These are phyloP conservation scores for Cordyceps tenuipes DNA, from an alignment of 2,329 filamentous ascomycete genomes.

Conservation along the genomic window DNA sequence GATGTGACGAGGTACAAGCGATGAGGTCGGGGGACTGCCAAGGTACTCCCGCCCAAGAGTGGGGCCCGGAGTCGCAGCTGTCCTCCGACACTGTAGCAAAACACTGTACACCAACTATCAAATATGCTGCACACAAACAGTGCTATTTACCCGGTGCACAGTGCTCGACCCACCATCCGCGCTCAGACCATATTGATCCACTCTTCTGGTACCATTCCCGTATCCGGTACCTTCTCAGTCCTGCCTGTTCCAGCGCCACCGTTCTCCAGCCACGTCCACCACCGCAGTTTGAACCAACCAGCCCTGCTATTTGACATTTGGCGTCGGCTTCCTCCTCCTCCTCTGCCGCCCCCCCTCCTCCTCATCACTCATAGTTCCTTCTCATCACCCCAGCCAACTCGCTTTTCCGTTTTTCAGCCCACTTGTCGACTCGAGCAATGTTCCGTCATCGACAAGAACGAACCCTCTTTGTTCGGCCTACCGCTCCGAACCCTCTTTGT, in stretches of 20 bases:
- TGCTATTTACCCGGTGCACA: background rate
- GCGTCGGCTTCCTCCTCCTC: background rate
- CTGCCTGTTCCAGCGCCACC: background rate
- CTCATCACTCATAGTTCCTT: background rate
- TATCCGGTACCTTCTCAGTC: constrained; percentile 2
- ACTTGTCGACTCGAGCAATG: background rate
- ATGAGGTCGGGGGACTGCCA: constrained; percentile 5
- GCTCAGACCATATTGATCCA: background rate
- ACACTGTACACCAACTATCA: background rate
- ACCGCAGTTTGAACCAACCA: background rate
- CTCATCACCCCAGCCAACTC: background rate
- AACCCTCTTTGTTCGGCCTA: background rate
- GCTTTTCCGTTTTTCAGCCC: background rate
- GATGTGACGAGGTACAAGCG: background rate
- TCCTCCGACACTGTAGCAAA: background rate
- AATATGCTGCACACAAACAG: background rate
- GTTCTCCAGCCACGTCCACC: background rate
- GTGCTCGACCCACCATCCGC: background rate
- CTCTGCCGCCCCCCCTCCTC: background rate
- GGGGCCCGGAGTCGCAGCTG: background rate
- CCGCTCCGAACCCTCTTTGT: background rate
- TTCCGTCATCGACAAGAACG: background rate
- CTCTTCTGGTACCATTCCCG: background rate
- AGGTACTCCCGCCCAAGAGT: background rate
- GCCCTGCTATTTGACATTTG: background rate